These are phyloP conservation scores for Limnomonas spitsbergensis DNA, from an alignment of 139 green algal genomes.

Conservation along the genomic window DNA sequence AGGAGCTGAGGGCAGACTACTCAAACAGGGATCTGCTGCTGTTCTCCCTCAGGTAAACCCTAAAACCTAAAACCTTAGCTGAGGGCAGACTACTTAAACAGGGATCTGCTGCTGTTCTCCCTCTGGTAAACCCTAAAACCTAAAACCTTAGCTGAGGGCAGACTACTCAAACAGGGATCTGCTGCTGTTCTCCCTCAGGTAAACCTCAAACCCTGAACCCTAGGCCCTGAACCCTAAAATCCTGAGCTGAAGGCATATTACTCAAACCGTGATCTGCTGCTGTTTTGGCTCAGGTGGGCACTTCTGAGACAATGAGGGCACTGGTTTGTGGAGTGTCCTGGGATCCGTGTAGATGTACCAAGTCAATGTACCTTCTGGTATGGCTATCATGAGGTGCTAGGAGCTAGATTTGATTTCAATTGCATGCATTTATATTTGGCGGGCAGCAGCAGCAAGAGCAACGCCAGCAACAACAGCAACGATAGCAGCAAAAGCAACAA, in stretches of 20 bases:
- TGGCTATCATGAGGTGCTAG: too few species aligned
- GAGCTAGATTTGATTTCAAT: too few species aligned
- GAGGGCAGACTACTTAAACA: slow-evolving; percentile 45
- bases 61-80: slow-evolving; percentile 31
- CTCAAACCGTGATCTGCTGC: slow-evolving; percentile 24
- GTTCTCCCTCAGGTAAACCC: slow-evolving; percentile 37
- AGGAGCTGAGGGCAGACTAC: slow-evolving; percentile 57
- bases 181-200: slow-evolving; percentile 51
- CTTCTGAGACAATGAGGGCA: too few species aligned
- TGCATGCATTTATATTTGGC: too few species aligned
- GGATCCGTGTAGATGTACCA: too few species aligned
- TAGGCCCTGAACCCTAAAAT: not conserved
- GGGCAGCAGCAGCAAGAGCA: too few species aligned
- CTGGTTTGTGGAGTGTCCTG: too few species aligned
- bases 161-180: slow-evolving; percentile 41
- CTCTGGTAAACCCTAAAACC: slow-evolving; percentile 28
- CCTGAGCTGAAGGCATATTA: slow-evolving; percentile 55
- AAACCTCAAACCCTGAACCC: not conserved
- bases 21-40: slow-evolving; percentile 33
- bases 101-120: slow-evolving; percentile 45
- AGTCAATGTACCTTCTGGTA: too few species aligned
- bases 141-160: slow-evolving; percentile 35
- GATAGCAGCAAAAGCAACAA: too few species aligned
- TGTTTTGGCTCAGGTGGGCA: slow-evolving; percentile 49
- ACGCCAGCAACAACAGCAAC: too few species aligned